phyloP scores from a whole-genome alignment of 441 rosid genomes.

The Populus hybrid region DNA sequence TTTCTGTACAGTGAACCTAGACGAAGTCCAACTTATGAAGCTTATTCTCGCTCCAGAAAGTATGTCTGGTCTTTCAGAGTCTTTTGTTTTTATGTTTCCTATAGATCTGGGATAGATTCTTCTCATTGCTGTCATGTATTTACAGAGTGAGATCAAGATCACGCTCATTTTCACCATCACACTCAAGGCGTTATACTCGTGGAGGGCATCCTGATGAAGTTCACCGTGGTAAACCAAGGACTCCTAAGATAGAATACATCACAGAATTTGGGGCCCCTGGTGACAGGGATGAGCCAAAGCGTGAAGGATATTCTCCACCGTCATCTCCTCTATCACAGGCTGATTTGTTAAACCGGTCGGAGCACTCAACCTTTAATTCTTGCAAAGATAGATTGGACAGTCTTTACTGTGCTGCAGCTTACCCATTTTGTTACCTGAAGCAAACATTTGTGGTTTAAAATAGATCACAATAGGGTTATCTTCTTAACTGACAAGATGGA shows the following conservation, averaged over 20 bases:
- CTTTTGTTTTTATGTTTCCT: conserved; percentile 1
- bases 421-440: conserved; percentile 61
- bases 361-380: conserved; percentile 96
- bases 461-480: conserved; percentile 53
- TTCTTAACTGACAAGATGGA: conserved; percentile 52
- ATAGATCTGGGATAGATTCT: conserved; percentile 1
- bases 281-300: conserved; percentile 57
- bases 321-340: conserved; percentile 74
- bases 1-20: conserved; percentile 61
- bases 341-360: conserved; percentile 87
- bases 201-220: conserved; percentile 61
- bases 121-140: conserved; percentile 8
- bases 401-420: conserved; percentile 75
- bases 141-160: conserved; percentile 75
- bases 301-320: conserved; percentile 85
- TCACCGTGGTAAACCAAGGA: conserved; percentile 56
- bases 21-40: conserved; percentile 95
- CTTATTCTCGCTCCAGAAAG: conserved; percentile 85
- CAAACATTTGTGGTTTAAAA: conserved; percentile 49
- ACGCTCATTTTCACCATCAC: conserved; percentile 74
- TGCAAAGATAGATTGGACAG: conserved; percentile 91
- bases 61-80: conserved; percentile 16
- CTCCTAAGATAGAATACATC: conserved; percentile 79
- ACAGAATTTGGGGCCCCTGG: conserved; percentile 92
- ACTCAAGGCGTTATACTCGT: conserved; percentile 56